These are phyloP conservation scores for Linanthus parryae DNA, from an alignment of 148 eudicot species.

Conservation along the genomic window DNA sequence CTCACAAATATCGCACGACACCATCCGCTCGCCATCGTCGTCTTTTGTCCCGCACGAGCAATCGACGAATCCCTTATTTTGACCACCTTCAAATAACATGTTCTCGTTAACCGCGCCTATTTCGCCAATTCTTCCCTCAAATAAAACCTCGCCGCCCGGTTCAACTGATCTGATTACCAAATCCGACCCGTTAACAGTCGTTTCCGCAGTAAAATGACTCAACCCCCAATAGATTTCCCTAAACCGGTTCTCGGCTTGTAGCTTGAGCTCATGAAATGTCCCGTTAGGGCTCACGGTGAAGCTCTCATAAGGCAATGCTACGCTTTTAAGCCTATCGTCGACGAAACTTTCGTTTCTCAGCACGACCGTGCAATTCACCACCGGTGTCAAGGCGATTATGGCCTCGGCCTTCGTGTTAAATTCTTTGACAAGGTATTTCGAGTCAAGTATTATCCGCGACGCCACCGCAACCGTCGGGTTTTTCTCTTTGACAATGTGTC, in stretches of 20 bases:
- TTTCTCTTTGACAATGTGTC: constrained; percentile 41
- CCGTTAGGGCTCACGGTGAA: constrained; percentile 28
- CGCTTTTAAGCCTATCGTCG: constrained; percentile 5
- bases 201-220: constrained; percentile 30
- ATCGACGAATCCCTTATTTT: constrained; percentile 30
- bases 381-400: constrained; percentile 18
- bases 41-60: constrained; percentile 79
- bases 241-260: constrained; percentile 50
- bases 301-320: constrained; percentile 37
- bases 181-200: constrained; percentile 36
- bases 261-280: constrained; percentile 50
- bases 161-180: constrained; percentile 30
- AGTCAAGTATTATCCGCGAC: constrained; percentile 72
- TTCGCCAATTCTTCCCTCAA: constrained; percentile 30
- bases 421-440: constrained; percentile 66
- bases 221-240: constrained; percentile 56
- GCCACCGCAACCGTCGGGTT: constrained; percentile 35
- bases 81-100: constrained; percentile 19
- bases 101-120: background rate
- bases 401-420: constrained; percentile 24
- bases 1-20: constrained; percentile 86
- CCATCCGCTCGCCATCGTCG: constrained; percentile 91
- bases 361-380: constrained; percentile 39
- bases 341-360: constrained; percentile 12
- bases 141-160: constrained; percentile 38